A percentile compares a stretch with the other conserved stretches of the same genome.
Conservation (phyloP, 352 stramenopile genomes). For the Globisporangium cylindrosporum region DNA sequence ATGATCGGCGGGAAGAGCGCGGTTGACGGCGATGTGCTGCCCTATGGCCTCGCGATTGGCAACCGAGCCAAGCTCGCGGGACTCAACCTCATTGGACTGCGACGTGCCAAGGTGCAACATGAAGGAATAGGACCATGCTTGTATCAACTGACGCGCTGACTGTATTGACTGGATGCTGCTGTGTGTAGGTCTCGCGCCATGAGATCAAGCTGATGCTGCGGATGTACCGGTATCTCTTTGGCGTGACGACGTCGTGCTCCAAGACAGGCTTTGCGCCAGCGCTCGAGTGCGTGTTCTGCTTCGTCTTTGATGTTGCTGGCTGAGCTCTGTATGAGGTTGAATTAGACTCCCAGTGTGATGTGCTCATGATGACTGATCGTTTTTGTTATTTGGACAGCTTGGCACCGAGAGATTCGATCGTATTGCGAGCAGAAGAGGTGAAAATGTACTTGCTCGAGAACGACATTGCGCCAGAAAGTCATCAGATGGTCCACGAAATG, state of each 20-base stretch:
- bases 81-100: slow-evolving; percentile 73
- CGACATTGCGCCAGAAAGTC: slow-evolving; percentile 29
- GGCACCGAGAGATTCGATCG: slow-evolving; percentile 42
- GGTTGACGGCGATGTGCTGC: slow-evolving; percentile 80
- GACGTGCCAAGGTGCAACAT: slow-evolving; percentile 40
- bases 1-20: slow-evolving; percentile 82
- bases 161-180: not conserved
- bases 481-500: slow-evolving; percentile 60
- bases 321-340: not conserved
- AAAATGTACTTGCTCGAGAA: slow-evolving; percentile 46
- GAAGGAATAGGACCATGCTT: not conserved
- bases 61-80: slow-evolving; percentile 78
- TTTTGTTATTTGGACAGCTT: slow-evolving; percentile 34
- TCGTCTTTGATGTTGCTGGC: not conserved
- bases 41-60: slow-evolving; percentile 66
- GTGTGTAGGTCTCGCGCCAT: slow-evolving; percentile 36
- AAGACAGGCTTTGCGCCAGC: slow-evolving; percentile 73
- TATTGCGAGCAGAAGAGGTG: slow-evolving; percentile 51
- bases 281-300: slow-evolving; percentile 44
- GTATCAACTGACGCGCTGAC: not conserved
- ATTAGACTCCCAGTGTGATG: not conserved
- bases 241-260: slow-evolving; percentile 33
- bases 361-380: not conserved
- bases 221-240: slow-evolving; percentile 78
- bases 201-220: slow-evolving; percentile 80